A percentile compares a stretch with the other conserved stretches of the same genome.
These are phyloP conservation scores for Jamesozyma spencerorum DNA, from an alignment of 805 yeast species.

Conservation along the genomic window DNA sequence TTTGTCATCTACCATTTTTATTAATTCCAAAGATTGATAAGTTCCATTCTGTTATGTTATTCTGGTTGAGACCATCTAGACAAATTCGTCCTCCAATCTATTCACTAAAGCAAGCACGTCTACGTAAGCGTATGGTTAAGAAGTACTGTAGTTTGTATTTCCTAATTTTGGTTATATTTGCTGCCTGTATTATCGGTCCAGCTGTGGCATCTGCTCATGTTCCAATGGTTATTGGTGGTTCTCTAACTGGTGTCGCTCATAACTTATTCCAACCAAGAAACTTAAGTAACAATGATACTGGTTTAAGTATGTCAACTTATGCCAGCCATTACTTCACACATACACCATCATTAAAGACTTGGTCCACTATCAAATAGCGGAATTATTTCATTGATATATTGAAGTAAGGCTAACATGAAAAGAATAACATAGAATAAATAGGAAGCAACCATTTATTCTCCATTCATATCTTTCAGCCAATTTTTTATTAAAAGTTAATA, in stretches of 20 bases:
- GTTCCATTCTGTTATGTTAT: slow-evolving; percentile 96
- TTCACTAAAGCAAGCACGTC: slow-evolving; percentile 89
- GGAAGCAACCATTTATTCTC: background rate
- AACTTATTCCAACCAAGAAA: slow-evolving; percentile 91
- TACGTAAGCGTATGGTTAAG: slow-evolving; percentile 95
- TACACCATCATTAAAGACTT: slow-evolving; percentile 45
- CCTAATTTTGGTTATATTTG: slow-evolving; percentile 56
- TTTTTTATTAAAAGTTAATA: background rate
- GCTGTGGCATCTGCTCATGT: slow-evolving; percentile 68
- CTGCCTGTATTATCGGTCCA: slow-evolving; percentile 79
- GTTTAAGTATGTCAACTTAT: slow-evolving; percentile 33
- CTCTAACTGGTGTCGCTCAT: slow-evolving; percentile 34
- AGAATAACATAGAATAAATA: background rate
- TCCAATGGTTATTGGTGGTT: slow-evolving; percentile 23
- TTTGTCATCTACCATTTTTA: slow-evolving; percentile 81
- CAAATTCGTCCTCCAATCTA: slow-evolving; percentile 97
- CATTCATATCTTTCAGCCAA: too few species aligned
- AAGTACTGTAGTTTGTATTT: slow-evolving; percentile 83
- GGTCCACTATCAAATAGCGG: slow-evolving; percentile 40
- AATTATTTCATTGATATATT: background rate
- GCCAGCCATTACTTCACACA: slow-evolving; percentile 34
- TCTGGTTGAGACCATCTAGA: slow-evolving; percentile 96
- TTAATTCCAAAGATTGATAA: slow-evolving; percentile 82
- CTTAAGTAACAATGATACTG: slow-evolving; percentile 76
- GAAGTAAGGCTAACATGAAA: background rate